Percentiles rank a stretch among this genome's conserved stretches.
Conservation (phyloP, 2,329 filamentous ascomycete genomes). For the Fusarium sp. region DNA sequence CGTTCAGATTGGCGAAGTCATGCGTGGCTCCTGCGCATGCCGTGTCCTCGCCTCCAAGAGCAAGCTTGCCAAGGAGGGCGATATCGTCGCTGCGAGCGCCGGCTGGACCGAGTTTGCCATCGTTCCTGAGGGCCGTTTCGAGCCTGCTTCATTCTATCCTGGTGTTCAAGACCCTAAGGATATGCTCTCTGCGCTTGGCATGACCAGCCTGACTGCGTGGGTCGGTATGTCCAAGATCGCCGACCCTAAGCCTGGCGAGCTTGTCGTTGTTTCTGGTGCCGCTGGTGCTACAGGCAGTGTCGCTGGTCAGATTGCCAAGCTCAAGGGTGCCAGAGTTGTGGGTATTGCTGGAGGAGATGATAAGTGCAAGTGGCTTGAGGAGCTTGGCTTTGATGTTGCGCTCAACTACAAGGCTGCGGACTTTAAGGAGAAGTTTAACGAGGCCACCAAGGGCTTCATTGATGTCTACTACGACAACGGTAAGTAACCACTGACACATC, state of each 20-base stretch:
- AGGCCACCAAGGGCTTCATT: slow-evolving; percentile 71
- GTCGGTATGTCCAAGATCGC: slow-evolving; percentile 80
- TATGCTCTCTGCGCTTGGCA: slow-evolving; percentile 73
- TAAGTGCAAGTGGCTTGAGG: slow-evolving; percentile 77
- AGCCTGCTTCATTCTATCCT: slow-evolving; percentile 59
- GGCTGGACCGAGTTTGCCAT: slow-evolving; percentile 80
- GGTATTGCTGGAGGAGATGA: slow-evolving; percentile 77
- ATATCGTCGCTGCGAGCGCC: slow-evolving; percentile 66
- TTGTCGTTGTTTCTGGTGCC: slow-evolving; percentile 83
- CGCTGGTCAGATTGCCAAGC: slow-evolving; percentile 83
- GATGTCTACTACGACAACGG: slow-evolving; percentile 82
- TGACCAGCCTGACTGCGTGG: slow-evolving; percentile 82
- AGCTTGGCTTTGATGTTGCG: slow-evolving; percentile 77
- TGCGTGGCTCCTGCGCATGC: slow-evolving; percentile 75
- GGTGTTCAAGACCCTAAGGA: slow-evolving; percentile 66
- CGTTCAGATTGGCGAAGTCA: slow-evolving; percentile 76
- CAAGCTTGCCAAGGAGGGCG: slow-evolving; percentile 68
- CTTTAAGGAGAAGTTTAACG: slow-evolving; percentile 72
- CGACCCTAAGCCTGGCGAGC: slow-evolving; percentile 77
- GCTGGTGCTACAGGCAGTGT: slow-evolving; percentile 84
- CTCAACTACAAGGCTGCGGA: slow-evolving; percentile 78
- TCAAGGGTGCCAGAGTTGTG: slow-evolving; percentile 74
- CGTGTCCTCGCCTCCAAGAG: slow-evolving; percentile 74
- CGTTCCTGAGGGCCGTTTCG: slow-evolving; percentile 65
- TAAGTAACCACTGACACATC: slow-evolving; percentile 22